Base-by-base conservation (phyloP, 192 early-diverging fungal species). In the Borealophlyctis nickersoniae region DNA sequence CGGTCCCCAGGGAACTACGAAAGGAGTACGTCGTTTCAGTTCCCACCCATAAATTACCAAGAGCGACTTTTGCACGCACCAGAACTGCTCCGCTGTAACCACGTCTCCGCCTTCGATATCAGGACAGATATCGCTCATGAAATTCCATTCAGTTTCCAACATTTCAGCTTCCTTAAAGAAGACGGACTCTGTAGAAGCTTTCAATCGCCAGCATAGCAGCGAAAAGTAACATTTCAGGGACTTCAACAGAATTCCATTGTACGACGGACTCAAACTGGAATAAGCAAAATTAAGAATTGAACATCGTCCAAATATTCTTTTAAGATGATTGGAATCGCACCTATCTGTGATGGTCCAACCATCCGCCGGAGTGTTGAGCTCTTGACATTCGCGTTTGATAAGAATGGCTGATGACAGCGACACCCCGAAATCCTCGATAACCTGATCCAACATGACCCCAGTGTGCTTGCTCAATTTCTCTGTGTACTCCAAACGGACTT, bases 81-180 rank as follows among this genome's bases (percentile, higher is more conserved):
- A 92, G 36, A 91, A 92, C 59, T 90, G 85, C 64, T 81, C 71
- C 4, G 89, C 89, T 51, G 86, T 81, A 65, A 91, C 88, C 31
- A 80, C 67, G 52, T 91, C 86, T 4, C 88, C 88, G 34, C 87
- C 89, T 30, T 89, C 85, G 53, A 92, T 87, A 31, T 80, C 66
- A 19, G 77, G 81, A 49, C 89, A 88, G 9, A 93, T 75, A 13
- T 77, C 77, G 34, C 80, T 81, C 55, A 92, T 59, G 54, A 88
- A 89, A n/a, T 87, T 79, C 91, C 91, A 95, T 67, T 93, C 91
- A 59, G 74, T 82, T 64, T 92, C 89, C 63, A 95, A 73, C 14
- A 89, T 71, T 66, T 91, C 93, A 59, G 88, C 87, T 68, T 90
- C 89, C 57, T 86, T 85, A 58, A 80, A 79, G 36, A 83, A 73